Evolutionary conservation across 345 rosid species (phyloP), one percentile per base, ranked within the genome.

Genomic region (Isatis tinctoria): DNA sequence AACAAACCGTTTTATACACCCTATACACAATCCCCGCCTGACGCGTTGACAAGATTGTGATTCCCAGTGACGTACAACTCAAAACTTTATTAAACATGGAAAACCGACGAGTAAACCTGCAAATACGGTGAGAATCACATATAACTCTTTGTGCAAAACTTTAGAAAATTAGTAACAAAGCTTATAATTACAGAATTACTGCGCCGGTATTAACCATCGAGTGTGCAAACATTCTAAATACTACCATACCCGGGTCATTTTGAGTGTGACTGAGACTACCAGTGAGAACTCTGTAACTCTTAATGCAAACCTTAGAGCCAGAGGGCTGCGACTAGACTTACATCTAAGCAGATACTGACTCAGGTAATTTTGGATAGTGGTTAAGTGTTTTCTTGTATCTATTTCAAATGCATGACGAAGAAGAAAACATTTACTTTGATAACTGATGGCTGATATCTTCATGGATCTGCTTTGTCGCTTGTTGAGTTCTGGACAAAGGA

Each of bases 391-490:
- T 49, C 33, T 48, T 74, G 27, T 37, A 10, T 7, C 13, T 17
- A 36, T 26, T 8, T 6, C 48, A 60, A 40, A 24, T 45, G 45
- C 35, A 45, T 3, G 12, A 36, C n/a, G 30, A 48, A 58, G 22
- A 33, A 32, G 8, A 39, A 37, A 54, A 2, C 24, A 76, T 70
- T 68, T 70, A 76, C 80, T n/a, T 48, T 54, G 70, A 11, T 36
- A 44, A 36, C 28, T 53, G 44, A 63, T 36, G 48, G 60, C 26
- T 43, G 22, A 53, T 47, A 54, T 17, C 69, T 67, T 62, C 51
- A 33, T 81, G 78, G 86, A 60, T 80, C 69, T 40, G 81, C 74
- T 78, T 82, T 43, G 49, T 83, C 81, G 52, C 69, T 84, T 45
- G 74, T 81, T 76, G 74, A 82, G 71, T 61, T 79, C 65, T 60